Conservation (phyloP, 768 basidiomycete genomes). For the Tricholoma furcatifolium region DNA sequence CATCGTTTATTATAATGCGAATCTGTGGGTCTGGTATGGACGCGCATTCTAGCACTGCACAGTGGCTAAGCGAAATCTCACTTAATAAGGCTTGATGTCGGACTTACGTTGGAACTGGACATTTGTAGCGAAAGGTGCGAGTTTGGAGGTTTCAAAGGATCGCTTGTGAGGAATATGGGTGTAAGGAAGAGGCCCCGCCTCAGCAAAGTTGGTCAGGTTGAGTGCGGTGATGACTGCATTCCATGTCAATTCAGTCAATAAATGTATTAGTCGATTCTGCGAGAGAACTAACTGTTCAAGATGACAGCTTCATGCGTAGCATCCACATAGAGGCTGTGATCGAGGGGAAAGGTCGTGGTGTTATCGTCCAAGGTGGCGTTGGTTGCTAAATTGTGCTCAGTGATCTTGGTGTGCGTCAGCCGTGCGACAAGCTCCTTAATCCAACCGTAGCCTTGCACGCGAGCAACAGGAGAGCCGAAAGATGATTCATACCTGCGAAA, state of each 20-base stretch:
- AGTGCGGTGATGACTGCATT: slow-evolving; percentile 82
- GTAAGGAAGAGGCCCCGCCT: slow-evolving; percentile 69
- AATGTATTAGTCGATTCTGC: background rate
- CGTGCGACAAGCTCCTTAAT: slow-evolving; percentile 83
- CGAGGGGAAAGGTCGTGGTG: slow-evolving; percentile 66
- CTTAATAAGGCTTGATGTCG: background rate
- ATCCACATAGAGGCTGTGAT: slow-evolving; percentile 78
- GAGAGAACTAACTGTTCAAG: slow-evolving; percentile 56
- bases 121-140: slow-evolving; percentile 88
- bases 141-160: slow-evolving; percentile 71
- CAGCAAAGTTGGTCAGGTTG: slow-evolving; percentile 75
- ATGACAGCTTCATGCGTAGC: slow-evolving; percentile 93
- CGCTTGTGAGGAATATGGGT: slow-evolving; percentile 66
- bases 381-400: slow-evolving; percentile 74
- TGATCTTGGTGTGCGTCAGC: slow-evolving; percentile 73
- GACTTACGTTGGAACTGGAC: slow-evolving; percentile 81
- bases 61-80: slow-evolving; percentile 13
- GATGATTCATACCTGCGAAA: slow-evolving; percentile 62
- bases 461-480: slow-evolving; percentile 80
- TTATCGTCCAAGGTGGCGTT: slow-evolving; percentile 80
- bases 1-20: slow-evolving; percentile 87
- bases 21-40: slow-evolving; percentile 55
- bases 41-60: slow-evolving; percentile 61
- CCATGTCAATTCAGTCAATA: background rate
- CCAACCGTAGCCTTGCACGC: slow-evolving; percentile 77